Conservation (phyloP, 495 filamentous ascomycete species). For the Aspergillus nidulans region DNA sequence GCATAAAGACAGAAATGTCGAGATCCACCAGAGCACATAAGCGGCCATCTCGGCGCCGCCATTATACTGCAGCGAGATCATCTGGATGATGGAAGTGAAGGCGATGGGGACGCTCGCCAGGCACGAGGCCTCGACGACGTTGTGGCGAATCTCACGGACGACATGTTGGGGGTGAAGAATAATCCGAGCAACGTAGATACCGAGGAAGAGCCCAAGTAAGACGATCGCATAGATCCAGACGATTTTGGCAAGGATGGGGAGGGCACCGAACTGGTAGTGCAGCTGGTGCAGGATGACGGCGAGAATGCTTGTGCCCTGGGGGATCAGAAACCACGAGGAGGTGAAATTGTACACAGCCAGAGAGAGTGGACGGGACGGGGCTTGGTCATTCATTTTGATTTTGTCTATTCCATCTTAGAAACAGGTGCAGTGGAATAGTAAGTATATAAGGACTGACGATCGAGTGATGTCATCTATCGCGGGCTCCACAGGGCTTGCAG, state of each 20-base stretch:
- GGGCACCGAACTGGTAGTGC: slow-evolving; percentile 30
- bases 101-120: slow-evolving; percentile 29
- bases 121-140: slow-evolving; percentile 28
- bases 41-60: slow-evolving; percentile 18
- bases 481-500: background rate
- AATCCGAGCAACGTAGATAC: slow-evolving; percentile 26
- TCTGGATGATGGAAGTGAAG: slow-evolving; percentile 27
- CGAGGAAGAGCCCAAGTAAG: slow-evolving; percentile 16
- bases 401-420: no score
- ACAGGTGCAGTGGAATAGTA: no score
- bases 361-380: slow-evolving; percentile 12
- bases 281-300: slow-evolving; percentile 25
- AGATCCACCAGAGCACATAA: slow-evolving; percentile 32
- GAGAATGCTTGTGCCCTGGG: slow-evolving; percentile 30
- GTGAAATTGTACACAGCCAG: slow-evolving; percentile 28
- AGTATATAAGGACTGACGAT: background rate
- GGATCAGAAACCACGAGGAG: slow-evolving; percentile 30
- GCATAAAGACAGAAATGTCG: slow-evolving; percentile 21
- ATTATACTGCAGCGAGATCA: slow-evolving; percentile 19
- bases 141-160: slow-evolving; percentile 15
- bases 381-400: background rate
- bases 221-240: slow-evolving; percentile 32
- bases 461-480: background rate
- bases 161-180: slow-evolving; percentile 26
- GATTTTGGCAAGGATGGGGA: slow-evolving; percentile 25